Evolutionary conservation across 2,329 filamentous ascomycete genomes (phyloP), one percentile per base, ranked within the genome.

Genomic region (Beauveria asiatica): DNA sequence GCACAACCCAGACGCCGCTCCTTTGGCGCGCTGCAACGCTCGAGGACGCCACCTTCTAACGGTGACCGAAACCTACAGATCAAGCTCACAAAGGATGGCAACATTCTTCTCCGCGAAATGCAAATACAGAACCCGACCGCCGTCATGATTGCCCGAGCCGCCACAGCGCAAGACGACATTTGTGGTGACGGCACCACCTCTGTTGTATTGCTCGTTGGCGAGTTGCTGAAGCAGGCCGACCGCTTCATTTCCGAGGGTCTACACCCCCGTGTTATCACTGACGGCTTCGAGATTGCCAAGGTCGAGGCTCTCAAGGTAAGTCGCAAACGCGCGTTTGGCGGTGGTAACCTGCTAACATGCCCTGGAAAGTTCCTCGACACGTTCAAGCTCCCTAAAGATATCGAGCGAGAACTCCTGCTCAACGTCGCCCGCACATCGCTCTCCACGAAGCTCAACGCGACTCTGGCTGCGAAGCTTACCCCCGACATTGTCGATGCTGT

Each of bases 61-160:
- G 30, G 37, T 37, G 33, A 11, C 17, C 19, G 56, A 27, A 61
- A 68, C 67, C 11, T 63, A 72, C 67, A 94, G 85, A 99, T 99
- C 80, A 99, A 99, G 80, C 84, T 99, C 73, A 99, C 94, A 68
- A 99, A 99, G 77, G 94, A 99, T 78, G 94, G 94, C 73, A 97
- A 96, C 70, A 93, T 97, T 63, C 80, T 88, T 27, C 76, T 88
- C 65, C 80, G 85, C 69, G 85, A 88, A 74, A 88, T 88, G 85
- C 92, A 97, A 85, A 97, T 97, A 73, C 93, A 97, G 79, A 97
- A 97, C 76, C 94, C 94, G 30, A 99, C 94, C 41, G 94, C 94
- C 66, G 94, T 94, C 64, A 88, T 88, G 84, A 88, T 88, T 73
- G 85, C 84, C 61, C 79, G 85, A 72, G 92, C 93, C 69, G 94